Evolutionary conservation across 768 basidiomycete species (phyloP), one percentile per base, ranked within the genome.

Genomic region (Tephrocybe sp.): DNA sequence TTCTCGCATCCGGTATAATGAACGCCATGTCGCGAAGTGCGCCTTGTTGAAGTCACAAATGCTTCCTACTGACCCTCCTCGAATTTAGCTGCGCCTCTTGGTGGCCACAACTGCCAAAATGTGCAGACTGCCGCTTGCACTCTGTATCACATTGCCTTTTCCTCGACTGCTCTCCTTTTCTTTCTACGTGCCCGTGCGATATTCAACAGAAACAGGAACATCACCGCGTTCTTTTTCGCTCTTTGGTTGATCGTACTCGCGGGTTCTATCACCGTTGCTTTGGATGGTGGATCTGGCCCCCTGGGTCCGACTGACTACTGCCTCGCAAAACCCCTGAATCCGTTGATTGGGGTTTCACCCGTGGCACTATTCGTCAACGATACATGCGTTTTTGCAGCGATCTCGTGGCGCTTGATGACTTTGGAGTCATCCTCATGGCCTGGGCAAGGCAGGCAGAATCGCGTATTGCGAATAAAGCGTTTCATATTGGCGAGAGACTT

Each of bases 101-200:
- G 23, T n/a, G 12, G 32, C 10, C 14, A 17, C 21, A 21, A 57
- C 39, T 67, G 64, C 50, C 39, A 50, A 7, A 57, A 49, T 11
- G 23, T 64, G 15, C 48, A 54, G 43, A 51, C 53, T 18, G 58
- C 53, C 1, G 44, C 59, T 10, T 56, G 56, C 18, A 34, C 56
- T 15, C 56, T 48, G 18, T 65, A 55, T 34, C 51, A 56, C 25
- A 39, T 67, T 5, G 52, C 63, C 0, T 48, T 60, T 11, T 53
- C 58, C 1, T 57, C 55, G 1, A 63, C 63, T 0, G 51, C 63
- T 3, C 57, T 65, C 18, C 59, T 71, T 1, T 67, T 71, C 52
- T 63, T 70, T 33, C 57, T 66, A 33, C 60, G 69, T n/a, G 65
- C 64, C 2, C 59, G 61, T 23, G 65, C 68, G 8, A 56, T 72